phyloP scores from a whole-genome alignment of 768 basidiomycete genomes.

The Grammothele lineata region DNA sequence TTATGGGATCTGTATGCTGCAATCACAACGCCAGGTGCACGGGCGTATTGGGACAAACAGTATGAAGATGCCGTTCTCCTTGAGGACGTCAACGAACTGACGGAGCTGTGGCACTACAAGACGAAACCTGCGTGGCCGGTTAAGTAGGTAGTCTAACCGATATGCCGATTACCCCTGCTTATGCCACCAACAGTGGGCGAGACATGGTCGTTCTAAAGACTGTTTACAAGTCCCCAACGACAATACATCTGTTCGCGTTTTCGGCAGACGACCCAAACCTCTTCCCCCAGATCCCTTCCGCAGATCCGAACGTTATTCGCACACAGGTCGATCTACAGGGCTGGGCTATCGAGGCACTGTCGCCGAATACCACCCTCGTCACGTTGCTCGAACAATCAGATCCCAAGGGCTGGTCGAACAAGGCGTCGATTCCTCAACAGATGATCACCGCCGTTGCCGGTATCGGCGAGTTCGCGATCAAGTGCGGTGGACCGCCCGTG shows the following conservation, averaged over 20 bases:
- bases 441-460: conserved; percentile 89
- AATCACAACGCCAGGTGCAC: conserved; percentile 81
- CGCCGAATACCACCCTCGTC: conserved; percentile 90
- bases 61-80: conserved; percentile 83
- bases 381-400: conserved; percentile 96
- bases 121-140: conserved; percentile 92
- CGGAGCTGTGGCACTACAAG: conserved; percentile 91
- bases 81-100: conserved; percentile 87
- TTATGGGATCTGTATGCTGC: conserved; percentile 93
- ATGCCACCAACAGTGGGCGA: conserved; percentile 76
- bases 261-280: conserved; percentile 87
- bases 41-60: conserved; percentile 83
- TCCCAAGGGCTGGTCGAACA: conserved; percentile 96
- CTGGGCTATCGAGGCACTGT: conserved; percentile 94
- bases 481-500: conserved; percentile 92
- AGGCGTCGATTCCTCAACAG: conserved; percentile 88
- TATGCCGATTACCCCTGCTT: too few species aligned
- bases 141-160: conserved; percentile 73
- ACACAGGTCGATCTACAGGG: conserved; percentile 98
- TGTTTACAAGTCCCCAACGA: conserved; percentile 93
- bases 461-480: conserved; percentile 93
- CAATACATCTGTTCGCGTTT: conserved; percentile 93
- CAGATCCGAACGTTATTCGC: conserved; percentile 77
- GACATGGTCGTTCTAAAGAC: conserved; percentile 91
- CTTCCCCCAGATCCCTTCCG: conserved; percentile 67